phyloP scores from a whole-genome alignment of 1,284 basidiomycete genomes.

The Cutaneotrichosporon sp. region DNA sequence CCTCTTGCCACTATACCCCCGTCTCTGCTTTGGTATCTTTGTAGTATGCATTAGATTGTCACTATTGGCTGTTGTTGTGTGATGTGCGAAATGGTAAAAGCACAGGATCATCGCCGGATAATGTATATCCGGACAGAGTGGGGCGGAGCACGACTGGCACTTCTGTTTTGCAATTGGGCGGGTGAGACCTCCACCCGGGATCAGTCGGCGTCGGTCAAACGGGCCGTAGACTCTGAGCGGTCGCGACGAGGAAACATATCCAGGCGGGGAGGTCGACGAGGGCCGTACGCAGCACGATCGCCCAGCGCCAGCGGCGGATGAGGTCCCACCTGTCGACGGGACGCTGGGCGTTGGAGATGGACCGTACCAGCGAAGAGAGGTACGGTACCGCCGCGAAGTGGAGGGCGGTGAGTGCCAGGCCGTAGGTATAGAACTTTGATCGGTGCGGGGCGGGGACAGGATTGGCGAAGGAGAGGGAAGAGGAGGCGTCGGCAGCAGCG shows the following conservation, averaged over 20 bases:
- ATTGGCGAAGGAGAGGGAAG: no score
- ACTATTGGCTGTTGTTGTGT: no score
- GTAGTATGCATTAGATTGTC: conserved; percentile 3
- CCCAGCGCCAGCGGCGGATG: not conserved
- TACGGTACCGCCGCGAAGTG: not conserved
- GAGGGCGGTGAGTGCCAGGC: not conserved
- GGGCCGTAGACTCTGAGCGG: not conserved
- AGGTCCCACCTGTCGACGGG: not conserved
- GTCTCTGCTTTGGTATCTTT: not conserved
- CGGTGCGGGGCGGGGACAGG: no score
- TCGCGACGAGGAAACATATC: not conserved
- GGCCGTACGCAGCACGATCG: not conserved
- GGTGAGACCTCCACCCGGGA: no score
- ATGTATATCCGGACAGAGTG: no score
- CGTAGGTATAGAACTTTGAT: not conserved
- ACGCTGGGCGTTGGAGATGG: not conserved
- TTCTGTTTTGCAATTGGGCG: no score
- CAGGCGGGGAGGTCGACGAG: not conserved
- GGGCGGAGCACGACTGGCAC: no score
- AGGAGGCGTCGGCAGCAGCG: no score
- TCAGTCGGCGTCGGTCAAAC: no score
- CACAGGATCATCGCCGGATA: no score
- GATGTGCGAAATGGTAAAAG: no score
- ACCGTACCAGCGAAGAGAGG: not conserved
- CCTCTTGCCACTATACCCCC: not conserved